Base-by-base conservation (phyloP, 805 yeast genomes). In the Lachancea sp. region DNA sequence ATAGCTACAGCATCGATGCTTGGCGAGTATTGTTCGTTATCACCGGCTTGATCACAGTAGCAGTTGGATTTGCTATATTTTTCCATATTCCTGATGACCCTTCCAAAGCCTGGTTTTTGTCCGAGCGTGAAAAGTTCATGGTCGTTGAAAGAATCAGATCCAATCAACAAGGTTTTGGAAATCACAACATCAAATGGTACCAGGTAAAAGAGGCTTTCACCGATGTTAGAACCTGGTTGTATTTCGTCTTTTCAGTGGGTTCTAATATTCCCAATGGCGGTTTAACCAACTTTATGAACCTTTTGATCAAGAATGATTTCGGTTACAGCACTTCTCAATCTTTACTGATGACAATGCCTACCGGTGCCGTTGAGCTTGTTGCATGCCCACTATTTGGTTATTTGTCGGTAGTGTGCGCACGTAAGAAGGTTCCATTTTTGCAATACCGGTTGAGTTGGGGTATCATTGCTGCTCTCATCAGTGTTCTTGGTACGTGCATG, bases 21-120 rank as follows among this genome's bases (percentile, higher is more conserved):
- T 85, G 90, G 90, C 78, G 75, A 55, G 58, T 77, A 12, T 59
- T 81, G 3, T 84, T 74, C 57, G 63, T 84, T 39, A 67, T 81
- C 26, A 72, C 77, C 35, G 95, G 93, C 13, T 58, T 70, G 7
- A 69, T 78, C 46, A 81, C 87, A 2, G 60, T 80, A 6, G 55
- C 73, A 10, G 54, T 77, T 13, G 85, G 84, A 5, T 42, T 73
- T 10, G 43, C 71, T 10, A 67, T 78, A 47, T 59, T 61, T 36
- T 50, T 76, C 44, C 77, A 75, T 59, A 56, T 82, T 41, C 85
- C 86, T 13, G 80, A 77, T 51, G 59, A 67, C 29, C 86, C 87
- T 34, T 65, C 68, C 16, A 60, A 62, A 20, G 78, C 79, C 3
- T 70, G 75, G 70, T 70, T 71, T 45, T 62, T 72, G 47, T 64